Evolutionary conservation across 139 green algal genomes (phyloP), one percentile per base, ranked within the genome.

Genomic region (Micromonas pusilla): DNA sequence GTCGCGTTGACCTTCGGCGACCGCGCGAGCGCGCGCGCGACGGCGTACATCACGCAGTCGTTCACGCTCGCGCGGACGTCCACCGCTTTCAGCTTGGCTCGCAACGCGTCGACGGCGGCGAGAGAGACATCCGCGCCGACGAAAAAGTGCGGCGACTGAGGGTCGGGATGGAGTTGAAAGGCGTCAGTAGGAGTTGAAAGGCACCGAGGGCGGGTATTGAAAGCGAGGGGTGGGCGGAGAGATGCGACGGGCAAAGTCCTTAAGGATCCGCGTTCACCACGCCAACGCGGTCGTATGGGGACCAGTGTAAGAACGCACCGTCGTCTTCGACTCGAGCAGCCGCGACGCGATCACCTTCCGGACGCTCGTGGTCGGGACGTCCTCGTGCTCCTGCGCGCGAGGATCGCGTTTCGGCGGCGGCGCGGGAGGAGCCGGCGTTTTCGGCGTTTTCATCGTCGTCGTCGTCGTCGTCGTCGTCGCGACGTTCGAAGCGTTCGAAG

Each of bases 121-220:
- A 96, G 66, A 20, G 84, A 26, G 19, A 89, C 88, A 26, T 92
- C 85, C 28, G 85, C 82, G 31, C 2, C 33, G 23, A 96, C 82
- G 88, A 97, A 98, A 83, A 96, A 94, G 86, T 98, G 94, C 20
- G 94, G 93, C 6, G 90, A 87, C 31, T 77, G 84, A n/a, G n/a
- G n/a, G n/a, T n/a, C n/a, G n/a, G n/a, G n/a, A n/a, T n/a, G n/a
- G n/a, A n/a, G n/a, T n/a, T n/a, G n/a, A n/a, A n/a, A n/a, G n/a
- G n/a, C n/a, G n/a, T n/a, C n/a, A n/a, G n/a, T n/a, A n/a, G n/a
- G n/a, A n/a, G n/a, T n/a, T n/a, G n/a, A n/a, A n/a, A n/a, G n/a
- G n/a, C n/a, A n/a, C n/a, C n/a, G n/a, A n/a, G n/a, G n/a, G n/a
- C n/a, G n/a, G n/a, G n/a, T n/a, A n/a, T n/a, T n/a, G n/a, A n/a